A percentile compares a stretch with the other conserved stretches of the same genome.
Conservation (phyloP, 805 yeast species). For the Zygotorulaspora sp. region DNA sequence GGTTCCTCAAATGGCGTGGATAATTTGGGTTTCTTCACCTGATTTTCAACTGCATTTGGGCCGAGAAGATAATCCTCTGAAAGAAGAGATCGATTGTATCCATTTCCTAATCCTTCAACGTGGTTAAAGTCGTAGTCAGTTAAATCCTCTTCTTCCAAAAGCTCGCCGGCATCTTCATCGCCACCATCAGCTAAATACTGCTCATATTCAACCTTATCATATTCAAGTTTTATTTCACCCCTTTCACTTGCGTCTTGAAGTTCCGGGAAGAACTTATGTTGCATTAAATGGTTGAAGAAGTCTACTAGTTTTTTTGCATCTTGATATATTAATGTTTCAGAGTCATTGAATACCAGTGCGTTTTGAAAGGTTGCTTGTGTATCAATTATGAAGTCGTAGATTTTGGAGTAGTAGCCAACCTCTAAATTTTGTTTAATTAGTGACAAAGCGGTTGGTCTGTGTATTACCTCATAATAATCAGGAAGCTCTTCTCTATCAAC, state of each 20-base stretch:
- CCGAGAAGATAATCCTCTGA: conserved; percentile 31
- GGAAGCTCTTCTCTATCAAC: conserved; percentile 71
- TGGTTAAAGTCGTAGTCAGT: conserved; percentile 30
- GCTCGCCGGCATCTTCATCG: conserved; percentile 14
- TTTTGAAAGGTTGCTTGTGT: conserved; percentile 65
- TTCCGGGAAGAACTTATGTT: conserved; percentile 27
- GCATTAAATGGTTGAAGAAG: conserved; percentile 40
- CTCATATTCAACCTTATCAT: conserved; percentile 30
- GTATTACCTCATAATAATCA: conserved; percentile 70
- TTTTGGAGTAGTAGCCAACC: conserved; percentile 47
- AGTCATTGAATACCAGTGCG: conserved; percentile 74
- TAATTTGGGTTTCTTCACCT: conserved; percentile 11
- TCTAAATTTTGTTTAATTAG: conserved; percentile 52
- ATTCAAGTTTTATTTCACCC: conserved; percentile 31
- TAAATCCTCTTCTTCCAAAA: conserved; percentile 19
- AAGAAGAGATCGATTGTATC: conserved; percentile 29
- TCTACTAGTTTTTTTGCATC: conserved; percentile 62
- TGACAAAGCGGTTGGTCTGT: conserved; percentile 68
- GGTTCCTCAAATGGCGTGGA: conserved; percentile 18
- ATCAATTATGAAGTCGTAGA: conserved; percentile 57
- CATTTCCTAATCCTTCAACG: conserved; percentile 34
- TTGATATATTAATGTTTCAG: conserved; percentile 61
- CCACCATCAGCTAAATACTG: conserved; percentile 27
- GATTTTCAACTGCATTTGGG: conserved; percentile 15
- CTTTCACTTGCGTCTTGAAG: conserved; percentile 30